Base-by-base conservation (phyloP, 139 green algal species). In the Chlamydomonas eustigma region DNA sequence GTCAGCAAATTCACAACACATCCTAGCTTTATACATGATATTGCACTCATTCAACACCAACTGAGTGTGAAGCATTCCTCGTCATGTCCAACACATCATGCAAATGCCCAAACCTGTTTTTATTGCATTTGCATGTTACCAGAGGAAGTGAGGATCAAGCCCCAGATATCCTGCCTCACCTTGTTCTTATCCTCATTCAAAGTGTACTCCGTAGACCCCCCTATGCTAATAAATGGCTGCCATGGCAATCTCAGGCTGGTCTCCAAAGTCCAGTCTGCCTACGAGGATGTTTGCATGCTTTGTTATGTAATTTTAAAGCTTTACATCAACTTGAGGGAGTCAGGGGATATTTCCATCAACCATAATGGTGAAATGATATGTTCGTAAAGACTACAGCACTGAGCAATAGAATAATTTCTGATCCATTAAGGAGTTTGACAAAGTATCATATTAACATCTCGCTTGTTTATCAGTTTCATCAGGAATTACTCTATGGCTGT, bases 211-310 rank as follows among this genome's bases (percentile, higher is more conserved):
- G 87, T 92, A 25, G 70, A 35, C 39, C 87, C 39, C 66, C 76
- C 4, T n/a, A 92, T 72, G 39, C 78, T 50, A 18, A 92, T 76
- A 6, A 80, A 82, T 0, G 88, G 88, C 50, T 74, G 65, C 88
- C 88, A 92, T 2, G 88, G 88, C 50, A 92, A 76, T 35, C 50
- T 66, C 37, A 92, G 44, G 0, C 31, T 73, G 4, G 81, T 89
- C 0, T 69, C 77, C 6, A 91, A 78, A 34, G 72, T 66, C 85
- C 85, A 90, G 51, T 88, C 78, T 1, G 80, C 76, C 50, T 65
- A 50, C 81, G n/a, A n/a, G n/a, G n/a, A n/a, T n/a, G n/a, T n/a
- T n/a, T n/a, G n/a, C n/a, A n/a, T n/a, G n/a, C n/a, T n/a, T n/a
- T n/a, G n/a, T n/a, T n/a, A n/a, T n/a, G n/a, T n/a, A n/a, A n/a